Conservation (phyloP, 768 basidiomycete species). For the Basidioascus undulatus region DNA sequence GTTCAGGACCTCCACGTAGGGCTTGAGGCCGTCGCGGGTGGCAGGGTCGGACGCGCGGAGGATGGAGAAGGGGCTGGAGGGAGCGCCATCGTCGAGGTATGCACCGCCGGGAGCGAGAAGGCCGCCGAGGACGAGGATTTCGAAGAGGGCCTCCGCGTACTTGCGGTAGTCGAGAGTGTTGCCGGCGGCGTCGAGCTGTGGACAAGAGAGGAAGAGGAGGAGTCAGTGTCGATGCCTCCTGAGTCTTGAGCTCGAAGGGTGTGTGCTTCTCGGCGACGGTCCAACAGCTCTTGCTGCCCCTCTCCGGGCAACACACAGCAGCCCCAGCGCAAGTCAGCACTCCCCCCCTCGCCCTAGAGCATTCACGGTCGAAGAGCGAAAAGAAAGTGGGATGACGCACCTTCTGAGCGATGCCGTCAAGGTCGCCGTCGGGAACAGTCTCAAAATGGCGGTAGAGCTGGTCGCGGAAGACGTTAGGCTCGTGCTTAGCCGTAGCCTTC, state of each 20-base stretch:
- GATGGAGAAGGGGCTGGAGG: slow-evolving; percentile 67
- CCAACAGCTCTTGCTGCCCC: too few relatives aligned
- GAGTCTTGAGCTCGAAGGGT: too few relatives aligned
- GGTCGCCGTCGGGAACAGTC: slow-evolving; percentile 52
- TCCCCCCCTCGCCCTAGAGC: too few relatives aligned
- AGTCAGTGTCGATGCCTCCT: too few relatives aligned
- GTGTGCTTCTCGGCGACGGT: too few relatives aligned
- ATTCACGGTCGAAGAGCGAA: too few relatives aligned
- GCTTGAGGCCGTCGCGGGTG: slow-evolving; percentile 66
- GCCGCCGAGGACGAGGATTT: slow-evolving; percentile 82
- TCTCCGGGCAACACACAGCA: too few relatives aligned
- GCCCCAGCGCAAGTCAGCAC: too few relatives aligned
- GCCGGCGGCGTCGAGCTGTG: slow-evolving; percentile 63
- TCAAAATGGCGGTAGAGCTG: slow-evolving; percentile 78
- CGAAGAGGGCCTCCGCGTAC: slow-evolving; percentile 90
- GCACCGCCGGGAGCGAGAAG: slow-evolving; percentile 87
- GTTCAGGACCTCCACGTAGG: slow-evolving; percentile 79
- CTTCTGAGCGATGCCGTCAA: slow-evolving; percentile 58
- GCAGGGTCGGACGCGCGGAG: slow-evolving; percentile 56
- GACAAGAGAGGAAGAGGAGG: slow-evolving; percentile 5
- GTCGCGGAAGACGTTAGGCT: slow-evolving; percentile 87
- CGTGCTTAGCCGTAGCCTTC: too few relatives aligned
- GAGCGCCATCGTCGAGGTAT: slow-evolving; percentile 67
- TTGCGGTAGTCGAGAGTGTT: slow-evolving; percentile 83
- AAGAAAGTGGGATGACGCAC: too few relatives aligned